Percentiles rank a stretch among this genome's conserved stretches.
These are phyloP conservation scores for Trametes cubensis DNA, from an alignment of 768 basidiomycete genomes.

Conservation along the genomic window DNA sequence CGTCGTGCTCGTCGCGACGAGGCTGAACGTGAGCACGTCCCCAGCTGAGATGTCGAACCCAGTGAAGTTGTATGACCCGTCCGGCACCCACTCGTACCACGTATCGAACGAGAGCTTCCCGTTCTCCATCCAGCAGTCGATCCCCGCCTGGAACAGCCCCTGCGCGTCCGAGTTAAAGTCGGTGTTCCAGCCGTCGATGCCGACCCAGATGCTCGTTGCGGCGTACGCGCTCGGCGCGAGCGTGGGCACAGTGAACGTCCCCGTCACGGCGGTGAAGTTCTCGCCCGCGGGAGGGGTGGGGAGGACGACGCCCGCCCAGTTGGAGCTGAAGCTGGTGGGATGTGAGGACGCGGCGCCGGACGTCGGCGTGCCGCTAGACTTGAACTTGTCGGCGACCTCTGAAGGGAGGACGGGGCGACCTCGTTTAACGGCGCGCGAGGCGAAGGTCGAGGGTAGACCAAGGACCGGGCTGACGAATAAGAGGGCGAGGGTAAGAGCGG, in stretches of 20 bases:
- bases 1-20: slow-evolving; percentile 24
- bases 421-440: background rate
- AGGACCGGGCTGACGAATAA: too few species aligned
- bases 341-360: background rate
- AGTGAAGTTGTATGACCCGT: slow-evolving; percentile 3
- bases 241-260: slow-evolving; percentile 35
- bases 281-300: background rate
- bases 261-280: slow-evolving; percentile 27
- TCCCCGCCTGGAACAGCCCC: slow-evolving; percentile 38
- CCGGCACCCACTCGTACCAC: slow-evolving; percentile 33
- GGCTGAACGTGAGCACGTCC: slow-evolving; percentile 25
- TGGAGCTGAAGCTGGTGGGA: background rate
- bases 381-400: background rate
- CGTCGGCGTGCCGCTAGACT: background rate
- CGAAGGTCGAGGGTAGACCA: too few species aligned
- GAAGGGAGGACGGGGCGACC: background rate
- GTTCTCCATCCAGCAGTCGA: slow-evolving; percentile 32
- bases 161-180: slow-evolving; percentile 28
- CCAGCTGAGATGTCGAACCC: background rate
- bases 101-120: slow-evolving; percentile 28
- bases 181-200: slow-evolving; percentile 33
- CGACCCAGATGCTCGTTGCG: slow-evolving; percentile 36
- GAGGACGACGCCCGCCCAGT: slow-evolving; percentile 5
- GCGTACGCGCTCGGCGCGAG: slow-evolving; percentile 29
- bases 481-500: too few species aligned